Conservation (phyloP, 345 rosid genomes). For the Clarkia xantiana region DNA sequence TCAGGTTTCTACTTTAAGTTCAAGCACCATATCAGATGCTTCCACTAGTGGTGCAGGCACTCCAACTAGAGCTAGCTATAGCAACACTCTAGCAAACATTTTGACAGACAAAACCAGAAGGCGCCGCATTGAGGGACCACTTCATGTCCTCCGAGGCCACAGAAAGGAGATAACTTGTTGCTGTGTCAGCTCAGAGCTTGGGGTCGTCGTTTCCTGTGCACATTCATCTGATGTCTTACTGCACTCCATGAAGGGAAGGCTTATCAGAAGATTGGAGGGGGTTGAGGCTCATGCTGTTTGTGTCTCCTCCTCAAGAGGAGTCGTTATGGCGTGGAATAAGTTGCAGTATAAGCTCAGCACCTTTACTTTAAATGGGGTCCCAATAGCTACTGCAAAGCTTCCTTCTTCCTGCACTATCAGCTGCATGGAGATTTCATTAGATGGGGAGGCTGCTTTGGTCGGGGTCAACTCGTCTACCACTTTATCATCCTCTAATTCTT, state of each 20-base stretch:
- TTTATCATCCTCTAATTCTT: constrained; percentile 11
- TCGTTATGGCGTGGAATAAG: constrained; percentile 70
- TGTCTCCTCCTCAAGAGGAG: constrained; percentile 61
- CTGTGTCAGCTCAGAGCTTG: constrained; percentile 79
- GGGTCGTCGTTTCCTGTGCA: constrained; percentile 69
- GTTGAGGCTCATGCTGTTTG: constrained; percentile 68
- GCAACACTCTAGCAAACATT: constrained; percentile 27
- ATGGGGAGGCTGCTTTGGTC: constrained; percentile 62
- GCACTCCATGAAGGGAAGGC: constrained; percentile 77
- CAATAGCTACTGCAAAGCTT: constrained; percentile 48
- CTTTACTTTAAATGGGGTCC: constrained; percentile 61
- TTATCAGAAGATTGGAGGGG: constrained; percentile 66
- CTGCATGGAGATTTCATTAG: constrained; percentile 76
- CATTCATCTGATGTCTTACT: constrained; percentile 55
- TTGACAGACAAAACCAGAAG: constrained; percentile 51
- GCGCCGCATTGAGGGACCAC: constrained; percentile 71
- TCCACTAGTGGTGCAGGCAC: constrained; percentile 28
- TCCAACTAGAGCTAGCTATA: constrained; percentile 23
- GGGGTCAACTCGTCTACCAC: constrained; percentile 43
- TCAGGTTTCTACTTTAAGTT: constrained; percentile 35
- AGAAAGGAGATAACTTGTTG: constrained; percentile 55
- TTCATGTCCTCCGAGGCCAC: constrained; percentile 90
- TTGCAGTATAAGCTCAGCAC: constrained; percentile 43
- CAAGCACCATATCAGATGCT: constrained; percentile 40
- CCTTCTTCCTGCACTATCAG: constrained; percentile 50